These are phyloP conservation scores for Begonia masoniana DNA, from an alignment of 306 rosid species.

Conservation along the genomic window DNA sequence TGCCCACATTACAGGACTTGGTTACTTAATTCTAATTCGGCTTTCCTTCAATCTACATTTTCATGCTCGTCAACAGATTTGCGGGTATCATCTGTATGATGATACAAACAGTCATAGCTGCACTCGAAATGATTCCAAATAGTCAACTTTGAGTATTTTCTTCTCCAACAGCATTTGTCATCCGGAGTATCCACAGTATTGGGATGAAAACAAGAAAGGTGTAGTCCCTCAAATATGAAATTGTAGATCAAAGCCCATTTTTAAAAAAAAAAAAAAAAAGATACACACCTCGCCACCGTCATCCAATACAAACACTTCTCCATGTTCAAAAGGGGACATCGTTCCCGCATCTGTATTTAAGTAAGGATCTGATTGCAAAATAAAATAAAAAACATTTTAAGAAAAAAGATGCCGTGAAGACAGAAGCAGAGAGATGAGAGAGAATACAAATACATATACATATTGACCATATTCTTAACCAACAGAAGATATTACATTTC, in stretches of 20 bases:
- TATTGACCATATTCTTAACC: no score
- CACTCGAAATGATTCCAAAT: no score
- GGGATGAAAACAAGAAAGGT: no score
- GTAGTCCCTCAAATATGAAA: not conserved
- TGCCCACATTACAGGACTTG: not conserved
- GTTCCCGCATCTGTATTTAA: conserved; percentile 97
- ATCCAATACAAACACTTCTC: conserved; percentile 85
- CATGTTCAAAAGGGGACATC: conserved; percentile 95
- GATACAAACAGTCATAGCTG: not conserved
- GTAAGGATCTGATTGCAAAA: conserved; percentile 66
- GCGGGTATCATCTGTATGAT: no score
- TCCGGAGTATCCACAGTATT: no score
- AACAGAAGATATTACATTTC: no score
- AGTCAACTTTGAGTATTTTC: no score
- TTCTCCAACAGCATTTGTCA: not conserved
- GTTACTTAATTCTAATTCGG: not conserved
- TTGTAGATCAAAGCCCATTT: not conserved
- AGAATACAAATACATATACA: no score
- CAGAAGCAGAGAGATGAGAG: no score
- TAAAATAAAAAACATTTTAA: not conserved
- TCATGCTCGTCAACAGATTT: not conserved
- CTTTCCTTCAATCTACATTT: not conserved
- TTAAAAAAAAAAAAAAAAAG: conserved; percentile 2
- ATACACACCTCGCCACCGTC: conserved; percentile 91
- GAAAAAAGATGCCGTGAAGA: no score